Percentiles rank a stretch among this genome's conserved stretches.
phyloP scores from a whole-genome alignment of 106 monocot species.

The Chionographis japonica region DNA sequence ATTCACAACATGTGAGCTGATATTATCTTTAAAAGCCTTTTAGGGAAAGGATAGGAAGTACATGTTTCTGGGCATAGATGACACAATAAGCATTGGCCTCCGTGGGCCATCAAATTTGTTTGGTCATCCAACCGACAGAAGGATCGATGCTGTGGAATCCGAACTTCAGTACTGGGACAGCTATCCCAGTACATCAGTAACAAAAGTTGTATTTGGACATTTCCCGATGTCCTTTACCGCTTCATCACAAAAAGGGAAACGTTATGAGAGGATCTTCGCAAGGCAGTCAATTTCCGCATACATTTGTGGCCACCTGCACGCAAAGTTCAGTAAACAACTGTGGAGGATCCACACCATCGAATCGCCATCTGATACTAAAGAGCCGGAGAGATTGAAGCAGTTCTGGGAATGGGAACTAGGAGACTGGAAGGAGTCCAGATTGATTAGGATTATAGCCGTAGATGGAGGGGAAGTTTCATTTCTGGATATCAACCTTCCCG shows the following conservation, averaged over 20 bases:
- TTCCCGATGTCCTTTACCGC: constrained; percentile 82
- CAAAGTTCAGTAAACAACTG: constrained; percentile 51
- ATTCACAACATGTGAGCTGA: constrained; percentile 29
- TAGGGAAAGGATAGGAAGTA: constrained; percentile 70
- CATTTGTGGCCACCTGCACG: constrained; percentile 89
- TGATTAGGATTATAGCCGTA: constrained; percentile 68
- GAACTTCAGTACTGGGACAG: constrained; percentile 53
- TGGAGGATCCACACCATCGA: constrained; percentile 54
- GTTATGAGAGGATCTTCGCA: constrained; percentile 59
- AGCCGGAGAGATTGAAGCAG: constrained; percentile 5
- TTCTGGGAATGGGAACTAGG: constrained; percentile 99
- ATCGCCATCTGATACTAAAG: constrained; percentile 16
- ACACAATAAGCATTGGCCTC: constrained; percentile 62
- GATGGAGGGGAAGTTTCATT: constrained; percentile 76
- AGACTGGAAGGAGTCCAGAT: constrained; percentile 82
- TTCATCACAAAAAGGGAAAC: constrained; percentile 50
- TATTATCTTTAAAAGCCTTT: constrained; percentile 38
- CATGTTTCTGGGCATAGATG: constrained; percentile 74
- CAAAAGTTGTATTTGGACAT: constrained; percentile 80
- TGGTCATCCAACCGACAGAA: constrained; percentile 73
- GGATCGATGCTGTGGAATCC: constrained; percentile 36
- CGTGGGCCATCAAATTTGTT: constrained; percentile 88
- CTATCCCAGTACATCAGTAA: constrained; percentile 12
- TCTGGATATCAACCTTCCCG: constrained; percentile 40
- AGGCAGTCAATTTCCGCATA: constrained; percentile 63